Evolutionary conservation across 2,329 filamentous ascomycete genomes (phyloP).

Genomic region (Chaetoscypha palmicola): DNA sequence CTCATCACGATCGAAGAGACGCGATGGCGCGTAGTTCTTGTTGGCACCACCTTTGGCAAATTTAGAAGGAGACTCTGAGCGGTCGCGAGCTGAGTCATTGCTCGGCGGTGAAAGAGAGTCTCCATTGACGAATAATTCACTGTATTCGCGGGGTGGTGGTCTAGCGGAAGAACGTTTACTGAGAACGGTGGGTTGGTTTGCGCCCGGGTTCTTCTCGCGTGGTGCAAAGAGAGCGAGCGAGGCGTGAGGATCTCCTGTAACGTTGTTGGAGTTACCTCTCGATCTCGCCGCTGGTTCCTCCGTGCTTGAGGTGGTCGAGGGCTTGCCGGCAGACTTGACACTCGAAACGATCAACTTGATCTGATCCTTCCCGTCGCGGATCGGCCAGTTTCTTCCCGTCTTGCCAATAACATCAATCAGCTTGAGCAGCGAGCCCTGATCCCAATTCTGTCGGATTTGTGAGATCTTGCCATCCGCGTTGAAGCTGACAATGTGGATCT

Average conservation of each 20-base stretch:
- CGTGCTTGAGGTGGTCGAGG: conserved; percentile 23
- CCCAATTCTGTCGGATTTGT: conserved; percentile 88
- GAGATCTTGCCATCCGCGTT: conserved; percentile 68
- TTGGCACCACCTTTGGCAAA: conserved; percentile 47
- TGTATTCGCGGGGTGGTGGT: conserved; percentile 57
- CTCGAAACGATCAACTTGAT: conserved; percentile 64
- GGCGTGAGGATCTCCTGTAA: conserved; percentile 58
- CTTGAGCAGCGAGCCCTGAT: conserved; percentile 88
- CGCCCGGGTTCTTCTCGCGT: conserved; percentile 53
- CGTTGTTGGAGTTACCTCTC: conserved; percentile 47
- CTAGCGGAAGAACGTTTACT: conserved; percentile 62
- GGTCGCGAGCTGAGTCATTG: conserved; percentile 12
- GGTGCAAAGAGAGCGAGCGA: conserved; percentile 69
- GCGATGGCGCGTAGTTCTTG: conserved; percentile 56
- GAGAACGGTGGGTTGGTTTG: conserved; percentile 44
- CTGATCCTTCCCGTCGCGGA: conserved; percentile 81
- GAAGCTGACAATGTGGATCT: conserved; percentile 88
- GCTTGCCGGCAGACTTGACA: conserved; percentile 42
- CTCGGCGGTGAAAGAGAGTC: conserved; percentile 23
- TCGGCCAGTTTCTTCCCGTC: conserved; percentile 89
- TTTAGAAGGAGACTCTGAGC: conserved; percentile 20
- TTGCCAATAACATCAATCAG: conserved; percentile 90
- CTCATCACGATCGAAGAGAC: conserved; percentile 57
- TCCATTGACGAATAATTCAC: conserved; percentile 60
- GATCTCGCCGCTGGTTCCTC: conserved; percentile 37